Evolutionary conservation across 2,329 filamentous ascomycete species (phyloP), one percentile per base, ranked within the genome.

Genomic region (Daldinia sp.): DNA sequence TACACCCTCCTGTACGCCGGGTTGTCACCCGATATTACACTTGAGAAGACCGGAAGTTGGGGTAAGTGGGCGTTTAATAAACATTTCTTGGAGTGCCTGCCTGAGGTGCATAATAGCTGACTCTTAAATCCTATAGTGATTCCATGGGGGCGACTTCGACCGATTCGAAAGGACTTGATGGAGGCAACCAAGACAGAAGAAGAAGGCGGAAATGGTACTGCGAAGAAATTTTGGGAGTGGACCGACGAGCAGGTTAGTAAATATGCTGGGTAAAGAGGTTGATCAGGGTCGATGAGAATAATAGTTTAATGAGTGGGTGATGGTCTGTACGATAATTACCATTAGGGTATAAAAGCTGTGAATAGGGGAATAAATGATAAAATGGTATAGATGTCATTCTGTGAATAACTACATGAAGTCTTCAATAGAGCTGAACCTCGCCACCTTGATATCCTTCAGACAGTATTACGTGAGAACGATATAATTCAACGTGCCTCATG

Each of bases 191-290:
- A 76, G 67, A 60, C 74, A 0, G 66, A 74, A 33, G 73, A 71
- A n/a, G 79, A 82, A 26, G 80, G 81, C 18, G 81, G 81, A 1
- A 79, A 76, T 18, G 80, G 79, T 0, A 76, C 76, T 33, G 79
- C 77, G 1, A 63, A 74, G 30, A 74, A 78, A 56, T 83, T 85
- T 64, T 85, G 81, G 81, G 79, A 82, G 2, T 85, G 82, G 82
- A 77, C 74, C 30, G 82, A 84, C 59, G 77, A 80, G 56, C 78
- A 81, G 60, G 72, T 80, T 5, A 76, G 78, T 60, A 68, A 70
- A 3, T 81, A 77, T 61, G 20, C 70, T 3, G 57, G 35, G 6
- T 39, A n/a, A 63, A 26, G 10, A 15, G 7, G 48, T 35, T 15
- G 2, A 6, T 20, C 7, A 15, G 6, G 2, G 28, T 35, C 10